Conservation (phyloP, 2,329 filamentous ascomycete species). For the Trematosphaeria pertusa region DNA sequence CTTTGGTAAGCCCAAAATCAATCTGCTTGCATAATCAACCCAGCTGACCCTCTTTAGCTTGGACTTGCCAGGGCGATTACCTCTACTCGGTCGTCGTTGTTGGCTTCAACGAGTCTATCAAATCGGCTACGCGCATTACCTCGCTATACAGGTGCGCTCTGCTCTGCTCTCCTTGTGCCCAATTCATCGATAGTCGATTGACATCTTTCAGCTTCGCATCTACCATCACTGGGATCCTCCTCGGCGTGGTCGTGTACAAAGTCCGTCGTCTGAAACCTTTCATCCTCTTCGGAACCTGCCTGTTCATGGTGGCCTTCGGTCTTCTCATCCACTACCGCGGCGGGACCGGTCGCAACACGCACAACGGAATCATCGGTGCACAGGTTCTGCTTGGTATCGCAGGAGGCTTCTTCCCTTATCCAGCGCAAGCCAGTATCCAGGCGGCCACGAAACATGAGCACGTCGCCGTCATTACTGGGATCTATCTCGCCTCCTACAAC, state of each 20-base stretch:
- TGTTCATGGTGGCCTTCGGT: constrained; percentile 71
- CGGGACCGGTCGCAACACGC: constrained; percentile 49
- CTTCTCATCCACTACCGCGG: constrained; percentile 70
- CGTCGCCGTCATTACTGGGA: constrained; percentile 68
- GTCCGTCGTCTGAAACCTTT: constrained; percentile 68
- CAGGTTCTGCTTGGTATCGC: constrained; percentile 69
- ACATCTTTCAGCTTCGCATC: constrained; percentile 62
- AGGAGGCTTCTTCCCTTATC: constrained; percentile 67
- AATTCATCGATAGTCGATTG: too few species aligned
- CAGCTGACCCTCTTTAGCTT: constrained; percentile 37
- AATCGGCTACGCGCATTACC: constrained; percentile 64
- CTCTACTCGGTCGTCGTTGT: constrained; percentile 69
- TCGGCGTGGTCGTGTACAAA: constrained; percentile 63
- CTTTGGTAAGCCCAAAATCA: constrained; percentile 15
- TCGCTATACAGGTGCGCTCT: too few species aligned
- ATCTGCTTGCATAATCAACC: not conserved
- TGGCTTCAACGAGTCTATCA: constrained; percentile 65
- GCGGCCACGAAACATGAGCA: constrained; percentile 61
- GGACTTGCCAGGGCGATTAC: constrained; percentile 70
- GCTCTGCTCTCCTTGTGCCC: too few species aligned
- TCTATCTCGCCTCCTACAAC: constrained; percentile 70
- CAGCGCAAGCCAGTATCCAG: constrained; percentile 59
- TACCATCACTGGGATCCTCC: constrained; percentile 63
- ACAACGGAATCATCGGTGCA: constrained; percentile 67
- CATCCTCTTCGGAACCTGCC: constrained; percentile 65